Conservation (phyloP, 1,284 basidiomycete genomes). For the Malassezia vespertilionis region DNA sequence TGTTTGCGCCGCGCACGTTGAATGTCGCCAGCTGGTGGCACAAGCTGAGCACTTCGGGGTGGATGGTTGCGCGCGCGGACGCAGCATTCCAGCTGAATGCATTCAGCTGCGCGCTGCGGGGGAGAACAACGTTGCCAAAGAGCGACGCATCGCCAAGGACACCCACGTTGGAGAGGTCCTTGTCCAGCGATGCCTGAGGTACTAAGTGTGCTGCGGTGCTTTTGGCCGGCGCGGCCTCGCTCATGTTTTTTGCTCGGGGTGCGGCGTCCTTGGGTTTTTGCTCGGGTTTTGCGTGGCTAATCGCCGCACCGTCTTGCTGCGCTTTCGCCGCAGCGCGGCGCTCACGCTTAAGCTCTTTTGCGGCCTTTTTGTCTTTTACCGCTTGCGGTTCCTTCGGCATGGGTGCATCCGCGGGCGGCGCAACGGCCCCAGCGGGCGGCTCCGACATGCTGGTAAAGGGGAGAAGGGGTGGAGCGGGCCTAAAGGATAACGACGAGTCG, state of each 20-base stretch:
- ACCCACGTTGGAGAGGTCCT: slow-evolving; percentile 15
- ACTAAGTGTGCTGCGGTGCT: slow-evolving; percentile 7
- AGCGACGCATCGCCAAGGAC: slow-evolving; percentile 25
- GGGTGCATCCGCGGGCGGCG: neutral
- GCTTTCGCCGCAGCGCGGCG: slow-evolving; percentile 27
- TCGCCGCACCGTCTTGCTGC: slow-evolving; percentile 15
- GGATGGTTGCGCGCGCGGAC: slow-evolving; percentile 30
- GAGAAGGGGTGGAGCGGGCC: no score
- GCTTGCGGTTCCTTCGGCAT: neutral
- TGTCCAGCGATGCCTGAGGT: slow-evolving; percentile 8
- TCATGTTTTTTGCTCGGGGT: neutral
- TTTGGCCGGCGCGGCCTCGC: slow-evolving; percentile 4
- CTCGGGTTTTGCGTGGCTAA: no score
- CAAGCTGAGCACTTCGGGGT: slow-evolving; percentile 36
- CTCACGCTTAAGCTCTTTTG: slow-evolving; percentile 35
- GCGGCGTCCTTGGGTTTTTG: neutral
- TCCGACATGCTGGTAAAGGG: neutral
- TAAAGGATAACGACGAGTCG: no score
- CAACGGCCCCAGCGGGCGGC: neutral
- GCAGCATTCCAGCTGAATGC: slow-evolving; percentile 23
- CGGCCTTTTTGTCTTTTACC: slow-evolving; percentile 25
- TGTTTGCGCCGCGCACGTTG: slow-evolving; percentile 38
- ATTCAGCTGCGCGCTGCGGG: slow-evolving; percentile 24
- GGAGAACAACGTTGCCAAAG: slow-evolving; percentile 37
- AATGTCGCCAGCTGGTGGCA: slow-evolving; percentile 36